A percentile compares a stretch with the other conserved stretches of the same genome.
phyloP scores from a whole-genome alignment of 169 alveolate species.

The Plasmodium vivax region DNA sequence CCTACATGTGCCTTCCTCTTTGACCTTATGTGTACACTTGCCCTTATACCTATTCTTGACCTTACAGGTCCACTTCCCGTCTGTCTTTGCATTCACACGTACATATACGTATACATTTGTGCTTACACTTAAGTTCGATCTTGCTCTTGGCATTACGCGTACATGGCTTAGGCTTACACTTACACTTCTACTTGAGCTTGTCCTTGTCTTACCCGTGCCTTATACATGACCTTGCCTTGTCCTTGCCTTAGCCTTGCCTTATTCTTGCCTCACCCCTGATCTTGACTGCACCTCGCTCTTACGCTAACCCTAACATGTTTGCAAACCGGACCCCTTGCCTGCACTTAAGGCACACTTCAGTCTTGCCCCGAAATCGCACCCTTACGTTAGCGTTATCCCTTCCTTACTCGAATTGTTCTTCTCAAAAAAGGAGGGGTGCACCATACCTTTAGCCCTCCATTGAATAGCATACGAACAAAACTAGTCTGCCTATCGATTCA shows the following conservation, averaged over 20 bases:
- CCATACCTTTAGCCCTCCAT: background rate
- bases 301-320: background rate
- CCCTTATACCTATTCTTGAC: no score
- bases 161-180: no score
- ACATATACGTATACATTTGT: no score
- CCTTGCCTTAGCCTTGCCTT: background rate
- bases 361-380: background rate
- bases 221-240: no score
- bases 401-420: no score
- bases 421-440: no score
- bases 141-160: no score
- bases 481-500: background rate
- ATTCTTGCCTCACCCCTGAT: background rate
- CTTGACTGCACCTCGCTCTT: background rate
- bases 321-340: background rate
- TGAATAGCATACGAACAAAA: background rate
- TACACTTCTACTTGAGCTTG: no score
- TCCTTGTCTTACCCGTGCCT: no score
- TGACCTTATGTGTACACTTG: no score
- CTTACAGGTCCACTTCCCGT: background rate
- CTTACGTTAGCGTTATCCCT: background rate
- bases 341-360: background rate
- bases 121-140: no score
- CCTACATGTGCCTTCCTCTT: no score
- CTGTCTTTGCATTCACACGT: background rate